phyloP scores from a whole-genome alignment of 78 protist species.

The Dictyostelium citrinum region DNA sequence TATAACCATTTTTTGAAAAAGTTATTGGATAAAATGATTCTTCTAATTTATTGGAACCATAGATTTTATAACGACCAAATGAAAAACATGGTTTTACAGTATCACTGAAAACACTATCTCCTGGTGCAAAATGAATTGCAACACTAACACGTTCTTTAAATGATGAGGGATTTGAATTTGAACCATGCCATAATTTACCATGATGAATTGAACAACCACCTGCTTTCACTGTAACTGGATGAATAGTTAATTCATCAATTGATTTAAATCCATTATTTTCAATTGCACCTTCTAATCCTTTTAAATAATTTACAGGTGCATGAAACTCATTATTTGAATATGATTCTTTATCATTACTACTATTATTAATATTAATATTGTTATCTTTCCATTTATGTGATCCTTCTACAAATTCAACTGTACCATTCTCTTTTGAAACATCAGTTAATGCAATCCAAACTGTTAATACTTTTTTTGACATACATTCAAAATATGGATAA shows the following conservation, averaged over 20 bases:
- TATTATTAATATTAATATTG: neutral
- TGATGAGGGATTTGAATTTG: slow-evolving; percentile 14
- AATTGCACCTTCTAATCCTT: neutral
- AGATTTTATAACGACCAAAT: slow-evolving; percentile 47
- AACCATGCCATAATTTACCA: slow-evolving; percentile 45
- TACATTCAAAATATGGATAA: slow-evolving; percentile 25
- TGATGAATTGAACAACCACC: slow-evolving; percentile 50
- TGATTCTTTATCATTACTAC: neutral
- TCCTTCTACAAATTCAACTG: slow-evolving; percentile 31
- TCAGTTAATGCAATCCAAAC: slow-evolving; percentile 55
- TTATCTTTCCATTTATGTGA: slow-evolving; percentile 31
- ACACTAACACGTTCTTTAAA: neutral
- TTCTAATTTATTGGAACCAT: neutral
- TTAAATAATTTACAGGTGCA: slow-evolving; percentile 33
- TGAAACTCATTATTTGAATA: neutral
- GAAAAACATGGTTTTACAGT: neutral
- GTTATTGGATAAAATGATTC: slow-evolving; percentile 14
- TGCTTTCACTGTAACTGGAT: neutral
- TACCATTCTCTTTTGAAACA: slow-evolving; percentile 50
- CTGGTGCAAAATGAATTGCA: slow-evolving; percentile 46
- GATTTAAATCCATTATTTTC: neutral
- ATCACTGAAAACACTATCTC: neutral
- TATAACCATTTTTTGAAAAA: neutral
- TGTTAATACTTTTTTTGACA: slow-evolving; percentile 26
- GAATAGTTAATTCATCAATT: neutral